Conservation (phyloP, 2,329 filamentous ascomycete species). For the Didymella sp. region DNA sequence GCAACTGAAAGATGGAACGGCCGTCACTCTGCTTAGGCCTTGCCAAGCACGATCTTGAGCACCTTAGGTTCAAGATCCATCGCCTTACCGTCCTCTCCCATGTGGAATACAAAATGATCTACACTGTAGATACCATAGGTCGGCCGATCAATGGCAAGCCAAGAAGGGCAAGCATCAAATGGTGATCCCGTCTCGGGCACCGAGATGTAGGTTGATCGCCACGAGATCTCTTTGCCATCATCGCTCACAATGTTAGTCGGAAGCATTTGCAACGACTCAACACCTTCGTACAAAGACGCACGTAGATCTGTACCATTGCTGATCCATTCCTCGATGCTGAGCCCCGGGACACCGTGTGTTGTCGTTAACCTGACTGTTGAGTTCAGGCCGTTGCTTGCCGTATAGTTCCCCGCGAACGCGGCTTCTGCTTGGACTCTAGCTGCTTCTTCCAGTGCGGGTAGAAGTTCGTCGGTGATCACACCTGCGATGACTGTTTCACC, state of each 20-base stretch:
- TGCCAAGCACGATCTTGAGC: conserved; percentile 15
- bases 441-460: conserved; percentile 35
- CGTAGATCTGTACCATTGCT: conserved; percentile 44
- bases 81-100: conserved; percentile 15
- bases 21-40: neutral
- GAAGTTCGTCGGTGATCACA: conserved; percentile 20
- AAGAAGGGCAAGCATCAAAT: conserved; percentile 23
- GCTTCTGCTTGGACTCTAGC: conserved; percentile 35
- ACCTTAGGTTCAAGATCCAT: conserved; percentile 12
- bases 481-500: conserved; percentile 2
- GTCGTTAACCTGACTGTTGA: conserved; percentile 38
- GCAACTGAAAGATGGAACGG: neutral
- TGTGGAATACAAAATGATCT: conserved; percentile 18
- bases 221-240: conserved; percentile 12
- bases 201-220: conserved; percentile 12
- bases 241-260: conserved; percentile 17
- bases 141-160: conserved; percentile 17
- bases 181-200: conserved; percentile 9
- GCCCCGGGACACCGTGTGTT: conserved; percentile 30
- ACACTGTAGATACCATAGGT: conserved; percentile 18
- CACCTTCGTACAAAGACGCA: neutral
- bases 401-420: conserved; percentile 38
- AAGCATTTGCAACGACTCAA: conserved; percentile 19
- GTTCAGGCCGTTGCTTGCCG: conserved; percentile 27
- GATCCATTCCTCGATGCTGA: conserved; percentile 41